Conservation (phyloP, 352 stramenopile genomes). For the Globisporangium echinulatum region DNA sequence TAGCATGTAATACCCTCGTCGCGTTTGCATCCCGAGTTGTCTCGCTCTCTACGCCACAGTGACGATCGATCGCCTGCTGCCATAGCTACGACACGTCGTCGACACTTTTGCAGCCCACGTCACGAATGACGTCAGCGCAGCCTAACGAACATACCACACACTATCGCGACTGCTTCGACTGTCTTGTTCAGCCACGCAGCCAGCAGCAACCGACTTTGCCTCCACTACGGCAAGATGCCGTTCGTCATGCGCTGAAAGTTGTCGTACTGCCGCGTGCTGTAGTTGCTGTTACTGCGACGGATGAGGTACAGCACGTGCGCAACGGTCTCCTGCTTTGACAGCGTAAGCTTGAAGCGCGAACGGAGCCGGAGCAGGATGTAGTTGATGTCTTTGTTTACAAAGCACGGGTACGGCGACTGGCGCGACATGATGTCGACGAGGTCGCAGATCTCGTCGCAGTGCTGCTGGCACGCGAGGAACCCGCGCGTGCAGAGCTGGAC, state of each 20-base stretch:
- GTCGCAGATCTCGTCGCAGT: slow-evolving; percentile 94
- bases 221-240: slow-evolving; percentile 79
- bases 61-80: too few relatives aligned
- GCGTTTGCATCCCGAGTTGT: too few relatives aligned
- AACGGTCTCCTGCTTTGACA: slow-evolving; percentile 88
- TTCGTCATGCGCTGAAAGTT: slow-evolving; percentile 94
- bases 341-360: slow-evolving; percentile 81
- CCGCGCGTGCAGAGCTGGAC: slow-evolving; percentile 95
- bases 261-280: slow-evolving; percentile 91
- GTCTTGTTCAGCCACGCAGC: too few relatives aligned
- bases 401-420: slow-evolving; percentile 96
- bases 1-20: too few relatives aligned
- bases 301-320: slow-evolving; percentile 88
- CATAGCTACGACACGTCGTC: too few relatives aligned
- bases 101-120: too few relatives aligned
- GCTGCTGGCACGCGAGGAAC: slow-evolving; percentile 95
- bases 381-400: slow-evolving; percentile 77
- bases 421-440: slow-evolving; percentile 96
- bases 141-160: too few relatives aligned
- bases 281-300: slow-evolving; percentile 90
- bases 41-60: too few relatives aligned
- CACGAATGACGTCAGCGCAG: too few relatives aligned
- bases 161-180: too few relatives aligned
- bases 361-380: slow-evolving; percentile 85
- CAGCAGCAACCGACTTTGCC: too few relatives aligned